Evolutionary conservation across 352 stramenopile genomes (phyloP), one percentile per base, ranked within the genome.

Genomic region (Phytopythium vexans): DNA sequence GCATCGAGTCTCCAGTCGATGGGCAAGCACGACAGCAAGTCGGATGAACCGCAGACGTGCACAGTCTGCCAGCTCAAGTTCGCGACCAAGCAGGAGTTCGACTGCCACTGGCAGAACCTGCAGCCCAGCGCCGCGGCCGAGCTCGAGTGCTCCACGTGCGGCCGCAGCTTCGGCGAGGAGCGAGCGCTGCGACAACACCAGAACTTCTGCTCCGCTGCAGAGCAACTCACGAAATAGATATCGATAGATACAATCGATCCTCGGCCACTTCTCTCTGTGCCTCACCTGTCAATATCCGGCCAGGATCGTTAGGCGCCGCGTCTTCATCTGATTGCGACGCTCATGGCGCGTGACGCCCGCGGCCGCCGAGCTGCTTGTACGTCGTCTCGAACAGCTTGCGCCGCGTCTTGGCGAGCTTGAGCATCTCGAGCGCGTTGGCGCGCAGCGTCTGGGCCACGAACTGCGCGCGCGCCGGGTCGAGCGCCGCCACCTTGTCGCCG

Each of bases 141-240:
- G 37, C 59, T 65, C 40, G 63, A 60, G 14, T 91, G 81, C 36
- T 44, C 38, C 3, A 77, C 44, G 21, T 91, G 81, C 41, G 56
- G 51, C 11, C 72, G 70, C n/a, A 53, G 57, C 14, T 92, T 92
- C 46, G 71, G 88, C 33, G 74, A 89, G 44, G 68, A 84, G n/a
- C 74, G 82, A 8, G 82, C 82, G 3, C 54, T 92, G 31, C 82
- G 79, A 44, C 82, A 92, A 48, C 82, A 92, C 51, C 74, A 84
- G 50, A 92, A 92, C 58, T 89, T 88, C 37, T 92, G 82, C 49
- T 50, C 33, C 33, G 33, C 33, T 3, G 9, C 40, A 32, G 40
- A 31, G 6, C 21, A 43, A 5, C 3, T 43, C 39, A 43, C 15
- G 8, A 32, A 45, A 68, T 68, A 60, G 45, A 59, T 60, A 64